Conservation (phyloP, 2,329 filamentous ascomycete genomes). For the Cylindrodendrum hubeiense region DNA sequence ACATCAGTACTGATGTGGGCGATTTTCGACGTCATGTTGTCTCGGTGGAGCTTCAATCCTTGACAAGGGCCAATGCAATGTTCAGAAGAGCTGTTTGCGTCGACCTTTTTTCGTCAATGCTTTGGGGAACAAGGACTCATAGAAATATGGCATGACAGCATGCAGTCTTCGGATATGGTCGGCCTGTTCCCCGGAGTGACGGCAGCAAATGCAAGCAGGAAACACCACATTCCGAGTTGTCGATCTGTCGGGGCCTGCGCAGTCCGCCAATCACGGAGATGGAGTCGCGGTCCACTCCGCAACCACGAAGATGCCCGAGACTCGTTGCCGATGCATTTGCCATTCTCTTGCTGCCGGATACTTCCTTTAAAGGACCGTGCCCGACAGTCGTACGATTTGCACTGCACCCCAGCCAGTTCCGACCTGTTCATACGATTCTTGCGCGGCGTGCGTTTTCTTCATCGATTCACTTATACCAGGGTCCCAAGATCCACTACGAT, state of each 20-base stretch:
- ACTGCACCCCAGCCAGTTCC: not conserved
- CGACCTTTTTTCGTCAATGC: not conserved
- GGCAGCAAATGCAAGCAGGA: not conserved
- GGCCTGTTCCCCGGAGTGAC: not conserved
- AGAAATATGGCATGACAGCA: slow-evolving; percentile 10
- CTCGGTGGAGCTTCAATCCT: not conserved
- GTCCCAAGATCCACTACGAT: slow-evolving; percentile 1
- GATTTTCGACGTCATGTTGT: slow-evolving; percentile 4
- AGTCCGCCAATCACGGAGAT: slow-evolving; percentile 29
- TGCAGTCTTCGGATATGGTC: not conserved
- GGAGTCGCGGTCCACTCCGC: not conserved
- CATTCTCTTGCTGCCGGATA: not conserved
- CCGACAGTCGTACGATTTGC: slow-evolving; percentile 12
- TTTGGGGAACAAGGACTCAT: not conserved
- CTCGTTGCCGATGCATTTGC: not conserved
- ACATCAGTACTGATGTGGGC: slow-evolving; percentile 22
- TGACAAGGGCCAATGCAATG: not conserved
- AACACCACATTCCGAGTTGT: slow-evolving; percentile 11
- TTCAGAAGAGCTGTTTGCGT: not conserved
- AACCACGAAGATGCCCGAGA: too few species aligned
- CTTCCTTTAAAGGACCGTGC: not conserved
- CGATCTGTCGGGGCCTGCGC: slow-evolving; percentile 7
- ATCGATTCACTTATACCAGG: not conserved
- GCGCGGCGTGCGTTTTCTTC: not conserved
- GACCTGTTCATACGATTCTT: not conserved